Evolutionary conservation across 2,329 filamentous ascomycete genomes (phyloP), one percentile per base, ranked within the genome.

Genomic region (Keithomyces neogunnii): DNA sequence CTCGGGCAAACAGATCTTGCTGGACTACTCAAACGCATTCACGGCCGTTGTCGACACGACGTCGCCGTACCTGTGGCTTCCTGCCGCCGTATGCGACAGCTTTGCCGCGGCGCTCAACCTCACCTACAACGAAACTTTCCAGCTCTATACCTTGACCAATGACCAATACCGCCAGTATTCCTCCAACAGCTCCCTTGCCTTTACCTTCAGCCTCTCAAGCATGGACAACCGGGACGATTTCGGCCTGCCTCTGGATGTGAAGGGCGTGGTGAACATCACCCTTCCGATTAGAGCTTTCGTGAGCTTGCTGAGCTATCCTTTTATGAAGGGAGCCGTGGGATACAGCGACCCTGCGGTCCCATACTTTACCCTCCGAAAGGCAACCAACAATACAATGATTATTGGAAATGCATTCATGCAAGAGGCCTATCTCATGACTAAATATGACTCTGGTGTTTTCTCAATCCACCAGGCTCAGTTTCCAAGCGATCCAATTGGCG

Each of bases 401-500:
- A 74, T 89, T 36, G 86, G 86, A 6, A 75, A 84, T 35, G 77
- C 80, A 0, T 88, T 89, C 56, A 68, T 89, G 50, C 86, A 89
- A 62, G 85, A 89, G 64, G 77, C 84, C 2, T 82, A 82, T 53
- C 64, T 82, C 5, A 72, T 80, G 33, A 79, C 74, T 30, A 75
- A 74, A 55, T 83, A 81, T 59, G 80, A 82, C 54, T 70, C 71
- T 36, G 69, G 65, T 13, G 63, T 64, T 10, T 82, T 81, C 61
- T 77, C 76, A 1, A 59, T 85, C 29, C 73, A 81, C 50, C 76
- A 82, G 57, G 80, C 80, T 8, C 59, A 60, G 48, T 77, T 81
- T 59, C 74, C 80, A n/a, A 56, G 68, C 45, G 62, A 72, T 10
- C 68, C 73, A 2, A 55, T 60, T 35, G 63, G 54, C 10, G 69